Evolutionary conservation across 306 rosid species (phyloP), one percentile per base, ranked within the genome.

Genomic region (Geum urbanum): DNA sequence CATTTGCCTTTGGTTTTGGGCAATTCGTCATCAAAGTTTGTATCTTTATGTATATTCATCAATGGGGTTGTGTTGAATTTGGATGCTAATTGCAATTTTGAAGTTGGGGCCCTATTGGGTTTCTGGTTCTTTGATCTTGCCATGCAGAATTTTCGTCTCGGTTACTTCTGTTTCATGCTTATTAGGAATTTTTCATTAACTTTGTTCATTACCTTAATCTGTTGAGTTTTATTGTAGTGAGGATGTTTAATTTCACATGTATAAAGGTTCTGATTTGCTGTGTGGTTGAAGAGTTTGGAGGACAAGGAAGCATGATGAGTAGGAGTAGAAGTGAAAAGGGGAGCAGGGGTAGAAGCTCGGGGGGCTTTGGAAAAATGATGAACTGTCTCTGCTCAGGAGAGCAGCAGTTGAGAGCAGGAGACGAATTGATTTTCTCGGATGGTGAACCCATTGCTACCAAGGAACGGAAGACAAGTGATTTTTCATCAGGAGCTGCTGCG

Each of bases 341-440:
- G 70, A 76, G 86, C 76, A 80, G 76, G 61, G 63, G 81, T 37
- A 71, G 76, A 77, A 40, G 54, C 40, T 54, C 72, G 51, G 60
- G 68, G 75, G 76, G 74, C 40, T 76, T 95, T 19, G 65, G 78
- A 61, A 84, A 68, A 79, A 78, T 83, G 68, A 83, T 89, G 87
- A 83, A 83, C 81, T 89, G 87, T 72, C 76, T 89, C n/a, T 79
- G 88, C 79, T 74, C 91, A 0, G 92, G 85, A 45, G 87, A 87
- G 72, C 81, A 87, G 72, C 81, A 77, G 32, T 56, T 85, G 35
- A 72, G 80, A 71, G 73, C 78, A 45, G 82, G 74, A 2, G 84
- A 82, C 77, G 84, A 83, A 69, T 58, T 76, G 73, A 71, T 54
- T 37, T 83, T 84, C 71, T 69, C 88, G 4, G 74, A 57, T 55